Conservation (phyloP, 2,329 filamentous ascomycete species). For the Aurifilum marmelostoma region DNA sequence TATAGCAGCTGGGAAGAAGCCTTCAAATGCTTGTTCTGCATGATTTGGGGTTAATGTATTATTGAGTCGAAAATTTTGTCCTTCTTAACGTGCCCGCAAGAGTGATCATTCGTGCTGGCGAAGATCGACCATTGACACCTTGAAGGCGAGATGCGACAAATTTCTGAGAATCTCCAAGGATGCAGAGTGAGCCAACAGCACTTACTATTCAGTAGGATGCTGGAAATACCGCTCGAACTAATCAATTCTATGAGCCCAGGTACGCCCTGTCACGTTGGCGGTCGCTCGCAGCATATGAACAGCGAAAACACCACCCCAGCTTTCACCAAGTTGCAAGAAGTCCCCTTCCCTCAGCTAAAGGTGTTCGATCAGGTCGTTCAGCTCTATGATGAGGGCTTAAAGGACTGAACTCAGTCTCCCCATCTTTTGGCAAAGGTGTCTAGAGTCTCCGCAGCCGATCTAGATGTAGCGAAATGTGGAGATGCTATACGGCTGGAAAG, state of each 20-base stretch:
- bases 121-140: not conserved
- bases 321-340: slow-evolving; percentile 29
- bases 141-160: too few species aligned
- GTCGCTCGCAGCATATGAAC: slow-evolving; percentile 27
- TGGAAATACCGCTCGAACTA: slow-evolving; percentile 33
- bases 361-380: slow-evolving; percentile 33
- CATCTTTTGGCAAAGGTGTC: slow-evolving; percentile 47
- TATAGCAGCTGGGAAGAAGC: slow-evolving; percentile 31
- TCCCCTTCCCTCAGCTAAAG: slow-evolving; percentile 27
- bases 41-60: not conserved
- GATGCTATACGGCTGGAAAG: slow-evolving; percentile 26
- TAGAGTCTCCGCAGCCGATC: slow-evolving; percentile 52
- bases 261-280: slow-evolving; percentile 25
- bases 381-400: slow-evolving; percentile 33
- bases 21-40: slow-evolving; percentile 27
- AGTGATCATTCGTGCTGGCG: not conserved
- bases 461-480: slow-evolving; percentile 58
- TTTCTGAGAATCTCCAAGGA: not conserved
- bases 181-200: not conserved
- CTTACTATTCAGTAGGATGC: slow-evolving; percentile 32
- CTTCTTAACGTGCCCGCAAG: not conserved
- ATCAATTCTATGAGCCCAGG: slow-evolving; percentile 32
- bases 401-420: slow-evolving; percentile 30
- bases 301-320: slow-evolving; percentile 24
- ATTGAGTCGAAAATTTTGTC: not conserved